Conservation (phyloP, 768 basidiomycete genomes). For the Phylloporus sp. region DNA sequence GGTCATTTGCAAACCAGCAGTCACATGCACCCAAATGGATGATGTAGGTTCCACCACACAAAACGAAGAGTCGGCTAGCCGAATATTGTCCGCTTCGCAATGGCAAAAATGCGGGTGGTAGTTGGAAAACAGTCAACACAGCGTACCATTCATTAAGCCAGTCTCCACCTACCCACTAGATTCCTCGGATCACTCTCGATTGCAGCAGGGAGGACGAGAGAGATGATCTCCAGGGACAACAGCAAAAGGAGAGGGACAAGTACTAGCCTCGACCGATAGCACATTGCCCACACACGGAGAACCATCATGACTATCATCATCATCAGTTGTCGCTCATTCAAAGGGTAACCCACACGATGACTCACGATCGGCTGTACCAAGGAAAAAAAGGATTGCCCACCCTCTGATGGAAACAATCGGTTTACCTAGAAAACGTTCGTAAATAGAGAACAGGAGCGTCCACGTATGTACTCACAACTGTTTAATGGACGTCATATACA, state of each 20-base stretch:
- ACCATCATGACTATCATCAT: not conserved
- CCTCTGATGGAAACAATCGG: not conserved
- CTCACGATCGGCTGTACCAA: not conserved
- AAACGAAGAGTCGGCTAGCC: not conserved
- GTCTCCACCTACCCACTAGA: not conserved
- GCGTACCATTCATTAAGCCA: too few relatives aligned
- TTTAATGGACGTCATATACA: not conserved
- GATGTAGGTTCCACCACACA: not conserved
- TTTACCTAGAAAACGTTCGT: not conserved
- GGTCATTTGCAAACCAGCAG: not conserved
- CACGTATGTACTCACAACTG: not conserved
- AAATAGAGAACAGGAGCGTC: not conserved
- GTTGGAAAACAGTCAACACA: not conserved
- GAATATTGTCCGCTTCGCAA: not conserved
- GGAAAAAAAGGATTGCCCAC: not conserved
- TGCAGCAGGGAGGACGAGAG: not conserved
- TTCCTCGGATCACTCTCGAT: not conserved
- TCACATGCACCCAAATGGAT: not conserved
- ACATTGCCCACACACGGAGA: slow-evolving; percentile 2
- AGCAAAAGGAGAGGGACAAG: not conserved
- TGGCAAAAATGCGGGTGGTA: not conserved
- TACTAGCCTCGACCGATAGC: not conserved
- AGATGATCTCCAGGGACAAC: not conserved
- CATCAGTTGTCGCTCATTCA: not conserved
- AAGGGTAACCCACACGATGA: not conserved